Evolutionary conservation across 2,329 filamentous ascomycete species (phyloP).

Genomic region (Pestalotiopsis sp.): DNA sequence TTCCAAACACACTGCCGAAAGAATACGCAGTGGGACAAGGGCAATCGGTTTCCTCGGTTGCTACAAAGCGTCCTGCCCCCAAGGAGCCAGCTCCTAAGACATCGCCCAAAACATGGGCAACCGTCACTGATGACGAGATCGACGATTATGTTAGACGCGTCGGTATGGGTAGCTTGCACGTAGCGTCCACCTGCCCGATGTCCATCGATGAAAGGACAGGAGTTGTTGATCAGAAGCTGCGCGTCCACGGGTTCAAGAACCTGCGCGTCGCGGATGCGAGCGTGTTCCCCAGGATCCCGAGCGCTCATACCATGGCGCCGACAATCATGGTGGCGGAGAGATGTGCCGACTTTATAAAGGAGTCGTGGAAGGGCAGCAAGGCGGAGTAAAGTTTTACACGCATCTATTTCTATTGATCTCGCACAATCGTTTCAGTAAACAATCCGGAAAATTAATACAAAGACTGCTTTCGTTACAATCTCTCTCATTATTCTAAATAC

Average conservation of each 20-base stretch:
- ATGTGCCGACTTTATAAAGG: constrained; percentile 33
- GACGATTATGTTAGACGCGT: constrained; percentile 14
- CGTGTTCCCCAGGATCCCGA: constrained; percentile 32
- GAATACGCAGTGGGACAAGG: background rate
- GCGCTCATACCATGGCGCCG: constrained; percentile 32
- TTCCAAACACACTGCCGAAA: background rate
- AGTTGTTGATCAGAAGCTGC: constrained; percentile 18
- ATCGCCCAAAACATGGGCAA: background rate
- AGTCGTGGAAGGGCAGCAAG: constrained; percentile 15
- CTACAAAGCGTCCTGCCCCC: background rate
- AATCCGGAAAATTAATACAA: background rate
- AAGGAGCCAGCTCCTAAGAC: background rate
- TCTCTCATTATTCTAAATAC: no score
- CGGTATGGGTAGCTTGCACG: constrained; percentile 13
- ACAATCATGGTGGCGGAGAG: constrained; percentile 34
- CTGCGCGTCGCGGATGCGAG: constrained; percentile 22
- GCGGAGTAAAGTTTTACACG: background rate
- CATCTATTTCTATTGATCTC: background rate
- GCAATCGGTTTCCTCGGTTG: background rate
- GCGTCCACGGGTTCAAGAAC: constrained; percentile 18
- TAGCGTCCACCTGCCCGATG: constrained; percentile 12
- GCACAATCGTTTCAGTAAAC: background rate
- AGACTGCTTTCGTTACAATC: no score
- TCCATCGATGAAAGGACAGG: constrained; percentile 1
- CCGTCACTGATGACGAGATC: constrained; percentile 15